Evolutionary conservation across 352 stramenopile species (phyloP).

Genomic region (Pythium coloratum): DNA sequence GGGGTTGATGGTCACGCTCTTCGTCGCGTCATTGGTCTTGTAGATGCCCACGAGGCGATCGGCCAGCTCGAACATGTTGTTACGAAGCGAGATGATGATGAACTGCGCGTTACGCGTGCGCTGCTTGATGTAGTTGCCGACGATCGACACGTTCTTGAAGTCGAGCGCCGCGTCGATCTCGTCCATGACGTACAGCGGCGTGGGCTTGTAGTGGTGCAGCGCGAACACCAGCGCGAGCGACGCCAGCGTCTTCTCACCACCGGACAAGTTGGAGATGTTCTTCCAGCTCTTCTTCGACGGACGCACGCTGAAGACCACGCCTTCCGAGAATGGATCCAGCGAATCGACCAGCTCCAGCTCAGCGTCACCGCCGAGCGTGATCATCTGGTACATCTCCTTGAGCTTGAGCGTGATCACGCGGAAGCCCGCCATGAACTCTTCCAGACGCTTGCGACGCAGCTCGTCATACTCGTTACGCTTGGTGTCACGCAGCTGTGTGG

Average conservation of each 20-base stretch:
- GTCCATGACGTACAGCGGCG: slow-evolving; percentile 99
- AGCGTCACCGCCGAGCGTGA: slow-evolving; percentile 95
- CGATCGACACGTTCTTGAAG: slow-evolving; percentile 99
- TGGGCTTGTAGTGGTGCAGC: slow-evolving; percentile 99
- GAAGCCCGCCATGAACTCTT: slow-evolving; percentile 99
- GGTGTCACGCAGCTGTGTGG: slow-evolving; percentile 91
- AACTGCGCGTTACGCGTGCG: slow-evolving; percentile 99
- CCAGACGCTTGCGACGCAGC: slow-evolving; percentile 94
- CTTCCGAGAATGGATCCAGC: slow-evolving; percentile 98
- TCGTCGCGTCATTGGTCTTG: slow-evolving; percentile 99
- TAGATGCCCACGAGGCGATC: slow-evolving; percentile 99
- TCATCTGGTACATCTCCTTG: slow-evolving; percentile 99
- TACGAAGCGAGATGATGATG: slow-evolving; percentile 99
- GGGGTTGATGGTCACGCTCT: slow-evolving; percentile 99
- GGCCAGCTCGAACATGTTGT: slow-evolving; percentile 99
- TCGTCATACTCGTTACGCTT: slow-evolving; percentile 96
- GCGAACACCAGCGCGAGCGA: slow-evolving; percentile 99
- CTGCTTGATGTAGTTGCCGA: slow-evolving; percentile 99
- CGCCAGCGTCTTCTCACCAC: slow-evolving; percentile 98
- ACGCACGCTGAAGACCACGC: slow-evolving; percentile 98
- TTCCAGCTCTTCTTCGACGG: slow-evolving; percentile 99
- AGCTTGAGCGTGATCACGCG: slow-evolving; percentile 98
- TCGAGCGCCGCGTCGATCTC: slow-evolving; percentile 94
- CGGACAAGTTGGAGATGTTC: slow-evolving; percentile 99
- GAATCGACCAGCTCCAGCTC: slow-evolving; percentile 99